Evolutionary conservation across 768 basidiomycete species (phyloP), one percentile per base, ranked within the genome.

Genomic region (Saitozyma sp.): DNA sequence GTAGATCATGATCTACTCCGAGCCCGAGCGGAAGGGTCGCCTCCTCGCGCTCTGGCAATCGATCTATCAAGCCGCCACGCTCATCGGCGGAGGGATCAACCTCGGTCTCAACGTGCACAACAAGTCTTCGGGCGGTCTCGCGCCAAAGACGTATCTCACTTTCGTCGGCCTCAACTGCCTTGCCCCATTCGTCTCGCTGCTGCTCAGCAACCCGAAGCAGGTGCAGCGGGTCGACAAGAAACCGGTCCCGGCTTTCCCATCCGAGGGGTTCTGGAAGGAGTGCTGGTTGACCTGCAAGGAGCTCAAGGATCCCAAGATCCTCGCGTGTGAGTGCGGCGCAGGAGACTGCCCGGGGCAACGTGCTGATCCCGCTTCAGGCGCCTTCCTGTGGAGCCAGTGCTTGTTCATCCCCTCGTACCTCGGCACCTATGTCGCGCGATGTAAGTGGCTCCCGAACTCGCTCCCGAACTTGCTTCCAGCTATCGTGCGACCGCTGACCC

Each of bases 21-120:
- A 63, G 43, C 61, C 61, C 8, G 37, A 17, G 19, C 55, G 61
- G 20, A 63, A 63, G 48, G 61, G 61, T 16, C 55, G 56, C 17
- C 56, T 57, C 41, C 11, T 63, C 11, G 61, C 56, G 8, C 49
- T 63, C 49, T 63, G 61, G 61, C 61, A 63, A 54, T 57, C 56
- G 7, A 49, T 63, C 20, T 63, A 56, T 29, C 49, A 48, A 13
- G 49, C 53, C 9, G 48, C 61, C 13, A 63, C 51, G 14, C 19
- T 58, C 58, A 63, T 63, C 20, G 57, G 62, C 5, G 57, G 57
- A 8, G 45, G 52, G n/a, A 63, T 63, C 62, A 63, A 63, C 51
- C 48, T 65, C 17, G 49, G 50, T 43, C 61, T 61, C 64, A 65
- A 65, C 52, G 46, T 58, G 55, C 50, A 61, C 56, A 54, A 55